Base-by-base conservation (phyloP, 2,329 filamentous ascomycete species). In the Neopestalotiopsis sp. region DNA sequence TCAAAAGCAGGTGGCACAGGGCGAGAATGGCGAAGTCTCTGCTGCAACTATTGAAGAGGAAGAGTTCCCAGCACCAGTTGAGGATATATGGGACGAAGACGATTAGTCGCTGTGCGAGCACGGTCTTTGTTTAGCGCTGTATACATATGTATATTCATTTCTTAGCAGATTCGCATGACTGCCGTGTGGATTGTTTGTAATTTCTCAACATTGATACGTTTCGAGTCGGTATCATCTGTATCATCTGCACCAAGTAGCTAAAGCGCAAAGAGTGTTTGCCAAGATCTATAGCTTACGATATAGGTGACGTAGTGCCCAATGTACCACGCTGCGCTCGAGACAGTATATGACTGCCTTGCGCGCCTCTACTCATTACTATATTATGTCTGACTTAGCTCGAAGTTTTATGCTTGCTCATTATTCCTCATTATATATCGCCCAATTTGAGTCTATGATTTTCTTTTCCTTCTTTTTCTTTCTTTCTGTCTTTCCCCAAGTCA, bases 381-480 rank as follows among this genome's bases (percentile, higher is more conserved):
- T 28, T 28, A 49, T 49, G 12, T 4, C 42, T 49, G 42, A 13
- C 12, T 6, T 56, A 56, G 17, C 13, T 6, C 20, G 13, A 17
- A 56, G 14, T 24, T 56, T 56, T 24, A n/a, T 56, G 49, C 49
- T 17, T 14, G 49, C 20, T 24, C 20, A 56, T 56, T 56, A 56
- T 56, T 56, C 10, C 34, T 38, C 34, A 38, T 38, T 38, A 38
- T 38, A 38, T 38, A 10, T 38, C 34, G 34, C 34, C 24, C 34
- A 38, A 38, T 30, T 59, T 10, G 30, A 52, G n/a, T n/a, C 2
- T 28, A 28, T 28, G 42, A 7, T n/a, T 14, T 17, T 32, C 58
- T 58, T 60, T 56, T 14, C 9, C 13, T 56, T 67, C 57, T 49
- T 40, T 63, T 61, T 52, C 40, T 57, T 67, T 62, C n/a, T 12